phyloP scores from a whole-genome alignment of 495 filamentous ascomycete species.

The Trichoderma erinaceum region DNA sequence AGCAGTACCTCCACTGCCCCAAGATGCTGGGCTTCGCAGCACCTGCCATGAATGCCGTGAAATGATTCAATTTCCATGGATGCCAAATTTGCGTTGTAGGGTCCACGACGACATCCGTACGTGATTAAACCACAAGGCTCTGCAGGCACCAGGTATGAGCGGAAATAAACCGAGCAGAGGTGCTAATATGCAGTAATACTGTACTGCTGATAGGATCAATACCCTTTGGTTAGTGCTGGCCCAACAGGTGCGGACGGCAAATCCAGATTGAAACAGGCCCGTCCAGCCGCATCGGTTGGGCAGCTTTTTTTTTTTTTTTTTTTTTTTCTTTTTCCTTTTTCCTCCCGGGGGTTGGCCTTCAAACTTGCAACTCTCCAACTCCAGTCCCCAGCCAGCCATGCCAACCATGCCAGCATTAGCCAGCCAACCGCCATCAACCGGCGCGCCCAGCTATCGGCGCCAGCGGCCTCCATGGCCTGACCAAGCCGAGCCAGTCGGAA shows the following conservation, averaged over 20 bases:
- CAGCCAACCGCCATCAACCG: neutral
- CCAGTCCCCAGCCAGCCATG: neutral
- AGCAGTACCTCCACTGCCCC: no score
- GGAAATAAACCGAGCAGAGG: neutral
- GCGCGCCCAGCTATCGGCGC: neutral
- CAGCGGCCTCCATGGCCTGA: neutral
- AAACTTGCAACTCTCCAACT: neutral
- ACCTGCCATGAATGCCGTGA: no score
- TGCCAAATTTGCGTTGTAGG: no score
- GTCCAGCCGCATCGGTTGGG: neutral
- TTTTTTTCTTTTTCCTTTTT: neutral
- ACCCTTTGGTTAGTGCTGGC: neutral
- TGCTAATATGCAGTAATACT: neutral
- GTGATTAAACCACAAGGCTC: neutral
- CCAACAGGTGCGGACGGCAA: no score
- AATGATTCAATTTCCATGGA: no score
- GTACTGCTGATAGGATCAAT: neutral
- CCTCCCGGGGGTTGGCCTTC: neutral
- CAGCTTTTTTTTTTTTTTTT: neutral
- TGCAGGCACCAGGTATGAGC: neutral
- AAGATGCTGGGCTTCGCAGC: no score
- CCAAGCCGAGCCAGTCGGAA: slow-evolving; percentile 9
- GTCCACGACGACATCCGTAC: no score
- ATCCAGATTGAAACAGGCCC: no score
- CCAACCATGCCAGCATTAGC: neutral